A percentile compares a stretch with the other conserved stretches of the same genome.
Conservation (phyloP, 2,329 filamentous ascomycete species). For the Apiospora malaysiana region DNA sequence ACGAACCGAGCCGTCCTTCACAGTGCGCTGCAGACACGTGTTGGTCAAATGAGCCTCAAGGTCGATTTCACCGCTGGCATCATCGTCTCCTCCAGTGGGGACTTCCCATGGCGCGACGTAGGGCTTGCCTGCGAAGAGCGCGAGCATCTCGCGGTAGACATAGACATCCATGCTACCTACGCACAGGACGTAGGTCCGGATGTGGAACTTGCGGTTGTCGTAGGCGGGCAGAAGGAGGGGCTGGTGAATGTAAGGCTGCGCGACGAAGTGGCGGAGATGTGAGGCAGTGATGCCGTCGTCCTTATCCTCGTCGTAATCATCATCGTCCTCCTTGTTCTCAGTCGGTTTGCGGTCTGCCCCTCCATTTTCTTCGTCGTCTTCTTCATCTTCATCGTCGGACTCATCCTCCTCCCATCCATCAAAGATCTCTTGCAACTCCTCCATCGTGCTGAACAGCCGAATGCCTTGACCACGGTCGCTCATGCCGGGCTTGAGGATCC, state of each 20-base stretch:
- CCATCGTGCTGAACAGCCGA: slow-evolving; percentile 82
- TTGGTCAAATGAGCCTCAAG: slow-evolving; percentile 88
- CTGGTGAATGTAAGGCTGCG: slow-evolving; percentile 91
- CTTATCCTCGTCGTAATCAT: slow-evolving; percentile 40
- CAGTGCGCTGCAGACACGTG: slow-evolving; percentile 81
- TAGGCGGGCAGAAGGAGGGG: slow-evolving; percentile 73
- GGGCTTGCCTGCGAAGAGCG: slow-evolving; percentile 80
- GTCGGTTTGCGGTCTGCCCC: too few species aligned
- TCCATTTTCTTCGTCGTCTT: slow-evolving; percentile 47
- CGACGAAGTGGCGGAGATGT: slow-evolving; percentile 94
- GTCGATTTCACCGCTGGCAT: slow-evolving; percentile 45
- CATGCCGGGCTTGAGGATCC: slow-evolving; percentile 98
- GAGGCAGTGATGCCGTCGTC: slow-evolving; percentile 76
- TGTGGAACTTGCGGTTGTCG: slow-evolving; percentile 87
- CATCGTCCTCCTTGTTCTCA: slow-evolving; percentile 27
- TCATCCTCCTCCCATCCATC: slow-evolving; percentile 83
- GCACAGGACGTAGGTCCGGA: slow-evolving; percentile 88
- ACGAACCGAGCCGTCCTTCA: slow-evolving; percentile 69
- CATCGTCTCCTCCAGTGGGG: slow-evolving; percentile 43
- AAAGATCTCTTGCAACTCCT: slow-evolving; percentile 85
- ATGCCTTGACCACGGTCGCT: slow-evolving; percentile 96
- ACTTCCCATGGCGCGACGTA: slow-evolving; percentile 69
- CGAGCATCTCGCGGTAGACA: slow-evolving; percentile 90
- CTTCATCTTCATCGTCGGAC: slow-evolving; percentile 69
- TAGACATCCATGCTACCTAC: slow-evolving; percentile 79